These are phyloP conservation scores for Chlamydomonas urium DNA, from an alignment of 139 green algal genomes.

Conservation along the genomic window DNA sequence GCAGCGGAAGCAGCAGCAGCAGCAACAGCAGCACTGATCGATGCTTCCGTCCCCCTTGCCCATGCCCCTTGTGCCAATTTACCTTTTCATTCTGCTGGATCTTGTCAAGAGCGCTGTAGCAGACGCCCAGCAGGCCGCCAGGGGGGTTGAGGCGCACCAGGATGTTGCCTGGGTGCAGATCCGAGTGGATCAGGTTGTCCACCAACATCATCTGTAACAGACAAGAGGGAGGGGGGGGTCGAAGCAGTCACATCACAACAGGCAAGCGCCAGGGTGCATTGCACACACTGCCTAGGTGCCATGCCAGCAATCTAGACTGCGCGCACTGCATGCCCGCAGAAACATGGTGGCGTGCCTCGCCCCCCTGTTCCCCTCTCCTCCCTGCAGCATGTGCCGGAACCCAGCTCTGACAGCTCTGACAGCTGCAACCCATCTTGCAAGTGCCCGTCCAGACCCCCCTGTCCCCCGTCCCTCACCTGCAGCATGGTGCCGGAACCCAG, in stretches of 20 bases:
- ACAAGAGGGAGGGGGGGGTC: neutral
- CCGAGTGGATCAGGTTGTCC: conserved; percentile 97
- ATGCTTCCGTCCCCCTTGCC: neutral
- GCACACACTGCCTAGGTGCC: too few relatives aligned
- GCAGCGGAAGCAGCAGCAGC: too few relatives aligned
- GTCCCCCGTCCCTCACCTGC: conserved; percentile 52
- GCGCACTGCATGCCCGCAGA: too few relatives aligned
- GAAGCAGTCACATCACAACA: too few relatives aligned
- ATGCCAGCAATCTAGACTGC: too few relatives aligned
- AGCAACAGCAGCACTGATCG: too few relatives aligned
- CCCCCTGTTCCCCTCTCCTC: neutral
- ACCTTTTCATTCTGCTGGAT: neutral
- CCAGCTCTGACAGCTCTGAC: conserved; percentile 1
- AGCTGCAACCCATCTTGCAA: neutral
- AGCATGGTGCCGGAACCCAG: conserved; percentile 82
- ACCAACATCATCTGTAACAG: conserved; percentile 85
- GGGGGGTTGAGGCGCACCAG: conserved; percentile 66
- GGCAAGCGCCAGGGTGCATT: too few relatives aligned
- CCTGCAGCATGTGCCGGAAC: neutral
- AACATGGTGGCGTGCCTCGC: too few relatives aligned
- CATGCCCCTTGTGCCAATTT: conserved; percentile 9
- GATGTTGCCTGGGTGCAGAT: conserved; percentile 88
- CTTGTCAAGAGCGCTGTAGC: conserved; percentile 28
- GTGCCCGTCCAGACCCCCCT: neutral
- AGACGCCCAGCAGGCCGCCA: conserved; percentile 37